These are phyloP conservation scores for Talaromyces sp. DNA, from an alignment of 2,329 filamentous ascomycete species.

Conservation along the genomic window DNA sequence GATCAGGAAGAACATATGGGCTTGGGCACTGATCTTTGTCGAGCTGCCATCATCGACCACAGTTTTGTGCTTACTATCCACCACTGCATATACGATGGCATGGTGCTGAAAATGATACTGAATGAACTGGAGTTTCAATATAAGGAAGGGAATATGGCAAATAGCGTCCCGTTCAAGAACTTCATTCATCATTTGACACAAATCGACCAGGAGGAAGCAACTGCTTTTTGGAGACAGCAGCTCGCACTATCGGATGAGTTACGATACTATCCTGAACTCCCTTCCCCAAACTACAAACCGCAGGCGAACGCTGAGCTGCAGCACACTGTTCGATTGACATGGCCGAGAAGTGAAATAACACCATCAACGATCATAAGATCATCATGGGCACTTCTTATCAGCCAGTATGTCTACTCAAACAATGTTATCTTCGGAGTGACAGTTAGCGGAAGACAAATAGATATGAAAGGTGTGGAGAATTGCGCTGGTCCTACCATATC, in stretches of 20 bases:
- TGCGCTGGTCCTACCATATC: conserved; percentile 29
- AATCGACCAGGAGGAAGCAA: background rate
- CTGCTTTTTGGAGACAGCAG: conserved; percentile 2
- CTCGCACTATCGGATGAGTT: background rate
- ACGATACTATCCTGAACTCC: background rate
- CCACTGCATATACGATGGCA: conserved; percentile 14
- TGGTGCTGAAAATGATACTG: conserved; percentile 16
- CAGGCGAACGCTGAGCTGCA: background rate
- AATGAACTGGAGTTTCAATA: conserved; percentile 11
- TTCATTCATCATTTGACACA: background rate
- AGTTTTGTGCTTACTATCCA: conserved; percentile 14
- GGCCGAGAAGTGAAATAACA: conserved; percentile 14
- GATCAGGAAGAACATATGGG: conserved; percentile 8
- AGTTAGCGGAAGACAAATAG: conserved; percentile 2
- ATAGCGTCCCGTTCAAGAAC: background rate
- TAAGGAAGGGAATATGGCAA: background rate
- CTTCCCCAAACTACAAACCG: background rate
- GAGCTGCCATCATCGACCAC: background rate
- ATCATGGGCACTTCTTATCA: conserved; percentile 12
- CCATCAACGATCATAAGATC: conserved; percentile 19
- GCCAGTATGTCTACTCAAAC: conserved; percentile 1
- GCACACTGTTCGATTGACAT: conserved; percentile 4
- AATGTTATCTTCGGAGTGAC: conserved; percentile 12
- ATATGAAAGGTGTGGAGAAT: background rate
- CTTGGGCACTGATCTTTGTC: background rate